These are phyloP conservation scores for Lodderomyces oxycetoniae DNA, from an alignment of 1,139 yeast genomes.

Conservation along the genomic window DNA sequence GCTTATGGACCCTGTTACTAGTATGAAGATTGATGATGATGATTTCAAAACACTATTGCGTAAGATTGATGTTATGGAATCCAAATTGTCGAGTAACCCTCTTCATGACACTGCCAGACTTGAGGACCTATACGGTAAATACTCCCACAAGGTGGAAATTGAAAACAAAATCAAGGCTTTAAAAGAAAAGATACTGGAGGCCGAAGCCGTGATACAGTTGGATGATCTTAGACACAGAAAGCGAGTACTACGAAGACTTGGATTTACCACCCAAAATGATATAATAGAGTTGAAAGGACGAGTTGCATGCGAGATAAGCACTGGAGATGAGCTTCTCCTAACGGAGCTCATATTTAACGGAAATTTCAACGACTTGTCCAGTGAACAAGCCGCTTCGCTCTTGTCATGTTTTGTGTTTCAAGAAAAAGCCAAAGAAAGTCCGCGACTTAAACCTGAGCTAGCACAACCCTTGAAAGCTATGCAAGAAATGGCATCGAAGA, in stretches of 20 bases:
- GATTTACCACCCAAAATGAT: constrained; percentile 78
- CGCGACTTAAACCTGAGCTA: constrained; percentile 79
- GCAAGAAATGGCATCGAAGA: constrained; percentile 84
- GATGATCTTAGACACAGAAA: constrained; percentile 92
- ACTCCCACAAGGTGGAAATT: constrained; percentile 58
- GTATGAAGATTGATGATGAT: constrained; percentile 84
- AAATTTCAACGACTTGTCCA: constrained; percentile 77
- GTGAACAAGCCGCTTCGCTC: constrained; percentile 90
- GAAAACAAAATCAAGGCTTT: constrained; percentile 57
- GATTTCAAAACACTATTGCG: constrained; percentile 66
- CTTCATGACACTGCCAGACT: constrained; percentile 63
- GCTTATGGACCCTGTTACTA: constrained; percentile 78
- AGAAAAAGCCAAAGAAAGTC: constrained; percentile 87
- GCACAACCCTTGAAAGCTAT: constrained; percentile 83
- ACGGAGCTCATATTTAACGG: constrained; percentile 95
- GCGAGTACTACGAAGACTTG: constrained; percentile 76
- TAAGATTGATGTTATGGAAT: constrained; percentile 77
- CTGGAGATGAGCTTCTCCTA: constrained; percentile 85
- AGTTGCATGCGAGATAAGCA: constrained; percentile 90
- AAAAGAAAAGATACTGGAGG: constrained; percentile 66
- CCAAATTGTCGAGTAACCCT: constrained; percentile 67
- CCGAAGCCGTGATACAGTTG: constrained; percentile 86
- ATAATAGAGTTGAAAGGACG: constrained; percentile 94
- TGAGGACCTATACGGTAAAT: constrained; percentile 57
- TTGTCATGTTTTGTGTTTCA: constrained; percentile 95